Evolutionary conservation across 2,329 filamentous ascomycete species (phyloP), one percentile per base, ranked within the genome.

Genomic region (Westerdykella ornata): DNA sequence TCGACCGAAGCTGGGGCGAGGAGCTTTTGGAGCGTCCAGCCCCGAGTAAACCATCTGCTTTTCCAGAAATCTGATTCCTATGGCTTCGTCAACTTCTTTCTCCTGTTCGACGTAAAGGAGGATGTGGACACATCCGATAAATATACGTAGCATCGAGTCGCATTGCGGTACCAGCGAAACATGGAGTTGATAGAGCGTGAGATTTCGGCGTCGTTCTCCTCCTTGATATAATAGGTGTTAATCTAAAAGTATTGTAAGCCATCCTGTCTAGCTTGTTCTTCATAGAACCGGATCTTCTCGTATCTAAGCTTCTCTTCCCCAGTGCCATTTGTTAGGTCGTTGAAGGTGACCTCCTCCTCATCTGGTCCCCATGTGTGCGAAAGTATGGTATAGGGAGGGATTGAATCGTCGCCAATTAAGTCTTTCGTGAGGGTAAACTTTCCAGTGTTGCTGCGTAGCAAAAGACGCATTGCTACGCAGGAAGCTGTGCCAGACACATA

Each of bases 1-100:
- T 49, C 38, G 15, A 54, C 47, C 14, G 35, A 32, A 12, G 35
- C 15, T n/a, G 49, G 48, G 16, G 48, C 49, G 31, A 50, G 13
- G 17, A 49, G 44, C 35, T 51, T 46, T 33, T 39, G 35, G 26
- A 37, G 35, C 18, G 35, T 37, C 35, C 35, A 37, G n/a, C 35
- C 35, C 5, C 35, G 35, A 46, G 19, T 46, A 36, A 46, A 48
- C 46, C 43, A 48, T 37, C 34, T 38, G 22, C 45, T 47, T 13
- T 35, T 28, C 37, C 34, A 35, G 34, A 51, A 47, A 2, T 40
- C 41, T 35, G 30, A 30, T 19, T 17, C 16, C 47, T 45, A 50
- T 32, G 16, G 22, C 18, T 16, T 18, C 8, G 19, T 15, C 38
- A 13, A 8, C n/a, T 34, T 26, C 13, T 18, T n/a, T 3, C 35